These are phyloP conservation scores for Blastobotrys malaysiensis DNA, from an alignment of 1,139 yeast genomes.

Conservation along the genomic window DNA sequence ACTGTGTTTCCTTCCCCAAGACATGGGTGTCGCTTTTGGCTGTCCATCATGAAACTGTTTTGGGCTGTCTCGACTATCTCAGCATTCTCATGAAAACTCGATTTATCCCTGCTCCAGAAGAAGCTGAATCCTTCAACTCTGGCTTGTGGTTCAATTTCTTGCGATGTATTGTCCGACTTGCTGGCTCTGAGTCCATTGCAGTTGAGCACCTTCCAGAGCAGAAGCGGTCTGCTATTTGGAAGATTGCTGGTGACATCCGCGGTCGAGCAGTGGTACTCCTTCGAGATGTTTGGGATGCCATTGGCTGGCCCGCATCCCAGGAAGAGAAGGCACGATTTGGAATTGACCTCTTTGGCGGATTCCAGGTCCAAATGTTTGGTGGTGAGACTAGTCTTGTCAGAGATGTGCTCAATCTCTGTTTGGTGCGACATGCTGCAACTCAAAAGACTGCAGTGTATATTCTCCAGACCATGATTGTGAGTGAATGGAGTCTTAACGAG, in stretches of 20 bases:
- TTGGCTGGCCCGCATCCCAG: conserved; percentile 63
- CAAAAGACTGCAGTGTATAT: conserved; percentile 62
- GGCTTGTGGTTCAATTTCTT: conserved; percentile 49
- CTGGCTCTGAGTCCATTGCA: conserved; percentile 37
- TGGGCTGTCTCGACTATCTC: conserved; percentile 58
- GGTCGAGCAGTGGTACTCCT: conserved; percentile 53
- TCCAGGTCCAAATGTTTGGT: conserved; percentile 62
- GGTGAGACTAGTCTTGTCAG: conserved; percentile 56
- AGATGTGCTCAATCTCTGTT: conserved; percentile 60
- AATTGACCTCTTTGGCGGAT: conserved; percentile 60
- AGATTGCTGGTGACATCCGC: conserved; percentile 61
- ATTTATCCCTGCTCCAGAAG: conserved; percentile 51
- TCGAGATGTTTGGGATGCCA: conserved; percentile 62
- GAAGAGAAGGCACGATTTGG: conserved; percentile 61
- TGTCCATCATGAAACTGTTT: conserved; percentile 47
- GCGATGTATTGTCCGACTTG: conserved; percentile 52
- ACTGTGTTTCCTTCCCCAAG: conserved; percentile 38
- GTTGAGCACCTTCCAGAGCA: conserved; percentile 46
- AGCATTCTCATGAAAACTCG: conserved; percentile 25
- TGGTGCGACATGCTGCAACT: conserved; percentile 62
- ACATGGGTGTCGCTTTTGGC: conserved; percentile 33
- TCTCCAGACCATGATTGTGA: conserved; percentile 64
- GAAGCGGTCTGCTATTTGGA: conserved; percentile 65
- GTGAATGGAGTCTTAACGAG: conserved; percentile 60
- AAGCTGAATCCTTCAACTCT: conserved; percentile 55